phyloP scores from a whole-genome alignment of 2,329 filamentous ascomycete genomes.

The Paraphoma chrysanthemicola region DNA sequence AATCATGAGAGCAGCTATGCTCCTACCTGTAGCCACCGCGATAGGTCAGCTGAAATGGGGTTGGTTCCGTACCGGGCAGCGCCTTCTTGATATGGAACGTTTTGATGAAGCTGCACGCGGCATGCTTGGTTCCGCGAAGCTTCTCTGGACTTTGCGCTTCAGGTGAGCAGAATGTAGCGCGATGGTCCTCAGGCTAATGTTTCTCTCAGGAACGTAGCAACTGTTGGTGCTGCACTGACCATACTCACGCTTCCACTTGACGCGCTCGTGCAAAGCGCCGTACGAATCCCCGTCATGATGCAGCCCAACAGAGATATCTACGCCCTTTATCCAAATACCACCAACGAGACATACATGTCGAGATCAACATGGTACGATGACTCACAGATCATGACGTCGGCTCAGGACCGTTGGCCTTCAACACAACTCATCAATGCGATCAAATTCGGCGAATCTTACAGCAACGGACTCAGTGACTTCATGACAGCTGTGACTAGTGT shows the following conservation, averaged over 20 bases:
- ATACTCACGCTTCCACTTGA: constrained; percentile 4
- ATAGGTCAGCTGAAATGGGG: constrained; percentile 11
- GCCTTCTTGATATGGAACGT: constrained; percentile 3
- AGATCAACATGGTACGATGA: background rate
- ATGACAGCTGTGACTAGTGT: background rate
- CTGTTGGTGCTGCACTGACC: constrained; percentile 3
- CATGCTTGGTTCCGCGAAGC: constrained; percentile 1
- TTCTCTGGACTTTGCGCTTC: constrained; percentile 4
- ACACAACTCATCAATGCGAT: background rate
- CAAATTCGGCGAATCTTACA: background rate
- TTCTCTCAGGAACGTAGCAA: background rate
- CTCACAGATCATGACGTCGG: background rate
- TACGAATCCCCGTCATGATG: background rate
- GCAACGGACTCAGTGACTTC: background rate
- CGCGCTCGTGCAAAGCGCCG: constrained; percentile 5
- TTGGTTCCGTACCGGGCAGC: constrained; percentile 2
- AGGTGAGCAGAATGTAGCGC: background rate
- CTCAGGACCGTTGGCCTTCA: background rate
- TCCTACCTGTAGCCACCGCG: constrained; percentile 7
- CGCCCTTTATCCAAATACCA: background rate
- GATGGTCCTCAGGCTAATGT: no score
- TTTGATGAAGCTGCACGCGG: constrained; percentile 13
- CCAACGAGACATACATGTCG: background rate
- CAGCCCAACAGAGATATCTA: background rate
- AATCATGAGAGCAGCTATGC: constrained; percentile 5